Evolutionary conservation across 345 rosid species (phyloP), one percentile per base, ranked within the genome.

Genomic region (Eucalyptus coolabah): DNA sequence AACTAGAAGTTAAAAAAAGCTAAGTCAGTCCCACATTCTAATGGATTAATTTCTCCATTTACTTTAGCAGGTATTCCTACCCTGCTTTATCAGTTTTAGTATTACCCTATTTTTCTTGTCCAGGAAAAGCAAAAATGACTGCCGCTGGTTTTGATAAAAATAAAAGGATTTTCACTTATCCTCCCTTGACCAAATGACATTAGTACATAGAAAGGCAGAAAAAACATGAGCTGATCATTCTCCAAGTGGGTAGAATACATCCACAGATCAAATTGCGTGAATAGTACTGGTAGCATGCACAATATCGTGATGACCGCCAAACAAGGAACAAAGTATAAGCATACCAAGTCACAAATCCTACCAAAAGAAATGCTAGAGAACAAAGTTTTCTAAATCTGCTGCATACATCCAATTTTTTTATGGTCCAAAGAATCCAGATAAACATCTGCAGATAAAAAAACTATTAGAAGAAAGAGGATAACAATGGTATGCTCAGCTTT

Each of bases 1-100:
- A 98, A 98, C 99, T 98, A 88, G 65, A 89, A 86, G 82, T 86
- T 53, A 44, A 16, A 86, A 82, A 90, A 89, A 15, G 8, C 37
- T 8, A 53, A 54, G 80, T 82, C 80, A 90, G 67, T 82, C 85
- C 85, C 47, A 77, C 30, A 77, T 37, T 72, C 83, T 40, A 37
- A 72, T 19, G 45, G 83, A 2, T 72, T 6, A 19, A 72, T 72
- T 37, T 72, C 8, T 72, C 37, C 83, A 72, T 37, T 72, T 37
- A 77, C 85, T 77, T 37, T 40, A 40, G 47, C 85, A 77, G 85
- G 85, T 40, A 21, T 21, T 77, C 47, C 85, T 77, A 77, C 85
- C 47, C 30, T 11, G 47, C 47, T 77, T 77, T 77, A 77, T 40
- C 47, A 21, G 47, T 21, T 77, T 77, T 77, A 77, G 47, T 12